Percentiles rank a stretch among this genome's conserved stretches.
These are phyloP conservation scores for Sechiopsis laciniata DNA, from an alignment of 306 rosid species.

Conservation along the genomic window DNA sequence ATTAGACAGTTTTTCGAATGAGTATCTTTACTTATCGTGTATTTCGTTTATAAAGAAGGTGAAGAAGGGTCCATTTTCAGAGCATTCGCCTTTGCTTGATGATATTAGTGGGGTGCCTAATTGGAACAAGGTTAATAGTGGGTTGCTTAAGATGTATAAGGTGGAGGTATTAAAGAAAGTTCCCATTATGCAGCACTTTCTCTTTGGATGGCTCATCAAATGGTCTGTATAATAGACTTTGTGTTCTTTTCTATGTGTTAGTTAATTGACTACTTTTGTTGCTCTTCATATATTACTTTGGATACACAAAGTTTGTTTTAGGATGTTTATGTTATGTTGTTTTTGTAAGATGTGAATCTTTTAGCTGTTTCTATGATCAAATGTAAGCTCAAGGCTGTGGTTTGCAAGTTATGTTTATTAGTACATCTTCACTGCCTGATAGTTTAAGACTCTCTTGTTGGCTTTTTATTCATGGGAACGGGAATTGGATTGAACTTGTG, in stretches of 20 bases:
- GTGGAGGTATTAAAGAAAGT: constrained; percentile 96
- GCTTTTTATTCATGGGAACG: background rate
- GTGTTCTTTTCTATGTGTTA: background rate
- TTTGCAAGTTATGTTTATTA: constrained; percentile 10
- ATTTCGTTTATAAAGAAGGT: constrained; percentile 72
- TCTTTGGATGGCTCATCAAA: constrained; percentile 77
- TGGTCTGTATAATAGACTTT: constrained; percentile 41
- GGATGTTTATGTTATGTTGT: background rate
- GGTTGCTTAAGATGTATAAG: constrained; percentile 92
- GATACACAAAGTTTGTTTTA: background rate
- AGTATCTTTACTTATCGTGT: constrained; percentile 66
- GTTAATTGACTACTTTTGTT: background rate
- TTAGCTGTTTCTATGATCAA: background rate
- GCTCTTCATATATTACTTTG: background rate
- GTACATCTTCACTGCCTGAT: background rate
- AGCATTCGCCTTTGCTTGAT: constrained; percentile 92
- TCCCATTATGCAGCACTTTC: constrained; percentile 98
- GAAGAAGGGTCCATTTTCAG: constrained; percentile 95
- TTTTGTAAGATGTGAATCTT: background rate
- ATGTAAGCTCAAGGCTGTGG: background rate
- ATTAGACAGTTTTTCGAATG: constrained; percentile 65
- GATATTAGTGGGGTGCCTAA: constrained; percentile 92
- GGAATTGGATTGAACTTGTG: background rate
- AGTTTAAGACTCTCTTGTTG: background rate
- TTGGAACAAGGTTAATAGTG: constrained; percentile 90